Conservation (phyloP, 2,329 filamentous ascomycete genomes). For the Fusarium penzigii region DNA sequence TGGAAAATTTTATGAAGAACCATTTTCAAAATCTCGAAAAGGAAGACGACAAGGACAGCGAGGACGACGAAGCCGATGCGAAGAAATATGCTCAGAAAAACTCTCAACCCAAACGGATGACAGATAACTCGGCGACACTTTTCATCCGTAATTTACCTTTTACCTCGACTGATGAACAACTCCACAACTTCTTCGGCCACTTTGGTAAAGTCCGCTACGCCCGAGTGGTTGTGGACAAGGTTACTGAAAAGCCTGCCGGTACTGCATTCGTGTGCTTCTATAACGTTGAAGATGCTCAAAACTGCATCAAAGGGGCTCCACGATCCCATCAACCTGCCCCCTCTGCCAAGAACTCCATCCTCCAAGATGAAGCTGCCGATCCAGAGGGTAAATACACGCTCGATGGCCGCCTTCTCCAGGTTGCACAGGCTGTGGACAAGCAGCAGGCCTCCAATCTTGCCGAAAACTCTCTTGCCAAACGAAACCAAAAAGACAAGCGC, state of each 20-base stretch:
- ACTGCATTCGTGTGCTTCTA: slow-evolving; percentile 96
- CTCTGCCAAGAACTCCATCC: slow-evolving; percentile 73
- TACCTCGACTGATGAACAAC: slow-evolving; percentile 76
- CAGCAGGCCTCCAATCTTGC: slow-evolving; percentile 76
- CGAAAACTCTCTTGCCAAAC: slow-evolving; percentile 64
- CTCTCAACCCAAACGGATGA: slow-evolving; percentile 28
- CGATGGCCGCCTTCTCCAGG: slow-evolving; percentile 82
- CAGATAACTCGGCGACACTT: slow-evolving; percentile 71
- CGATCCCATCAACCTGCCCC: slow-evolving; percentile 48
- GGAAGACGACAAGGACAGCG: slow-evolving; percentile 52
- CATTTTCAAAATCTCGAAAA: slow-evolving; percentile 59
- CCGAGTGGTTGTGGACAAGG: slow-evolving; percentile 82
- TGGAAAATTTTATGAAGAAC: slow-evolving; percentile 60
- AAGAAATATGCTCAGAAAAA: slow-evolving; percentile 41
- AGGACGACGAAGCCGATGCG: slow-evolving; percentile 38
- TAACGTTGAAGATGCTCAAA: slow-evolving; percentile 70
- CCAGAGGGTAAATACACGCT: slow-evolving; percentile 84
- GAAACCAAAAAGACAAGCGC: slow-evolving; percentile 81
- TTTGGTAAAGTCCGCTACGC: slow-evolving; percentile 92
- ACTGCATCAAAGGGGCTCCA: slow-evolving; percentile 76
- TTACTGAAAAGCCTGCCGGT: slow-evolving; percentile 83
- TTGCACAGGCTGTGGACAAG: slow-evolving; percentile 83
- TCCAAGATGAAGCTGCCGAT: slow-evolving; percentile 84
- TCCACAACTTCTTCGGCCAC: slow-evolving; percentile 82
- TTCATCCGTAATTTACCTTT: slow-evolving; percentile 96